Evolutionary conservation across 2,329 filamentous ascomycete species (phyloP).

Genomic region (Colletotrichum lindemuthianum): DNA sequence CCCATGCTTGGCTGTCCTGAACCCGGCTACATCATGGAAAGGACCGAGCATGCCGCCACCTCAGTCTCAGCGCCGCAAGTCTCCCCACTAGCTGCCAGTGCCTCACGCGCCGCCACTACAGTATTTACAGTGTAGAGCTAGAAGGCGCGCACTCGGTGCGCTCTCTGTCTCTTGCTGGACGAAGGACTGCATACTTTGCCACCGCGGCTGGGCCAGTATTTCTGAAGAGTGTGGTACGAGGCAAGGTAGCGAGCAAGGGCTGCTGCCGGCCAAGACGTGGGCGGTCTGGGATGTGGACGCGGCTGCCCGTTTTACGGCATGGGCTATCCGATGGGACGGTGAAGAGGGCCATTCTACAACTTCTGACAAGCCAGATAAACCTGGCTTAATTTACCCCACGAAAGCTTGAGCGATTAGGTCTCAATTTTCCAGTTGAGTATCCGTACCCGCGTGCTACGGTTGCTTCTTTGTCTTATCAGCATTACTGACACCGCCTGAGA

Average conservation of each 20-base stretch:
- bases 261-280: constrained; percentile 8
- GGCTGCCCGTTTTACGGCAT: constrained; percentile 30
- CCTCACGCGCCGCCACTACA: no score
- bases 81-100: no score
- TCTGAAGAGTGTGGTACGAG: constrained; percentile 6
- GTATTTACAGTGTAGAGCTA: no score
- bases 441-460: constrained; percentile 1
- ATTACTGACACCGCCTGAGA: no score
- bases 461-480: no score
- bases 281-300: constrained; percentile 25
- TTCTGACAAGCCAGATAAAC: constrained; percentile 26
- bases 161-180: not conserved
- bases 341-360: constrained; percentile 24
- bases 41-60: no score
- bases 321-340: constrained; percentile 33
- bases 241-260: not conserved
- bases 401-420: constrained; percentile 33
- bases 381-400: constrained; percentile 34
- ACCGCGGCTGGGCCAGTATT: constrained; percentile 23
- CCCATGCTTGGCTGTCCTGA: no score
- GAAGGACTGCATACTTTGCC: constrained; percentile 17
- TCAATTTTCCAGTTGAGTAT: constrained; percentile 25
- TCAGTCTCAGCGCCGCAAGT: no score
- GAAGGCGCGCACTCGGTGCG: no score
- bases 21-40: no score